Percentiles rank a stretch among this genome's conserved stretches.
Evolutionary conservation across 768 basidiomycete species (phyloP).

Genomic region (Tulasnella sp.): DNA sequence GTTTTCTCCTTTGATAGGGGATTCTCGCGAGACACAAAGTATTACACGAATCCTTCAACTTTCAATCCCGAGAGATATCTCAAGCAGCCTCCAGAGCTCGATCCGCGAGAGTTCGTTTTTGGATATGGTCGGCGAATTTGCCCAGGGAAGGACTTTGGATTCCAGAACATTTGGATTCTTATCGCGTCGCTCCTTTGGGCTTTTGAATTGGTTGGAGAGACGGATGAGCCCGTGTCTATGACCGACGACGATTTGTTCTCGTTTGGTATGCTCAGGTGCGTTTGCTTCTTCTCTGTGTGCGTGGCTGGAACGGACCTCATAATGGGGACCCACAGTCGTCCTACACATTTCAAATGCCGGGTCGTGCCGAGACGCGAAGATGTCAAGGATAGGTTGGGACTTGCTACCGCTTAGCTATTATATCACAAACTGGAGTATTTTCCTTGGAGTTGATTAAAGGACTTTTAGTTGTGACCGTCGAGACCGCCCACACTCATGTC

Average conservation of each 20-base stretch:
- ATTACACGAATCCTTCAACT: not conserved
- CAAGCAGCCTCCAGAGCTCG: not conserved
- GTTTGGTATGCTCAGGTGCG: not conserved
- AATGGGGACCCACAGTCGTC: too few relatives aligned
- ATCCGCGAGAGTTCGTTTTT: slow-evolving; percentile 13
- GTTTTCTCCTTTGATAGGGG: not conserved
- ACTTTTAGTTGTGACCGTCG: too few relatives aligned
- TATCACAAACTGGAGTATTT: not conserved
- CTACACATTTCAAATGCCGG: too few relatives aligned
- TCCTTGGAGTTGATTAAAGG: too few relatives aligned
- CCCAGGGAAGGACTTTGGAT: slow-evolving; percentile 10
- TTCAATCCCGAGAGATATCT: slow-evolving; percentile 30
- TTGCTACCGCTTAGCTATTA: too few relatives aligned
- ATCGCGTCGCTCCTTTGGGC: not conserved
- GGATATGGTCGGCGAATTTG: slow-evolving; percentile 30
- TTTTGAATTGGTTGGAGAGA: not conserved
- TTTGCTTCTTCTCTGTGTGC: not conserved
- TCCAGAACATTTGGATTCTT: not conserved
- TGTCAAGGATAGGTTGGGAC: too few relatives aligned
- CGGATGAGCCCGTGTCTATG: not conserved
- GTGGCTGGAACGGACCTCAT: too few relatives aligned
- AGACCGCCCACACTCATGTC: too few relatives aligned
- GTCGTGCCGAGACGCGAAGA: too few relatives aligned
- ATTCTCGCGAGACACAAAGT: slow-evolving; percentile 4
- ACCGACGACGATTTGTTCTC: not conserved